Evolutionary conservation across 2,329 filamentous ascomycete genomes (phyloP).

Genomic region (Apiospora aurea): DNA sequence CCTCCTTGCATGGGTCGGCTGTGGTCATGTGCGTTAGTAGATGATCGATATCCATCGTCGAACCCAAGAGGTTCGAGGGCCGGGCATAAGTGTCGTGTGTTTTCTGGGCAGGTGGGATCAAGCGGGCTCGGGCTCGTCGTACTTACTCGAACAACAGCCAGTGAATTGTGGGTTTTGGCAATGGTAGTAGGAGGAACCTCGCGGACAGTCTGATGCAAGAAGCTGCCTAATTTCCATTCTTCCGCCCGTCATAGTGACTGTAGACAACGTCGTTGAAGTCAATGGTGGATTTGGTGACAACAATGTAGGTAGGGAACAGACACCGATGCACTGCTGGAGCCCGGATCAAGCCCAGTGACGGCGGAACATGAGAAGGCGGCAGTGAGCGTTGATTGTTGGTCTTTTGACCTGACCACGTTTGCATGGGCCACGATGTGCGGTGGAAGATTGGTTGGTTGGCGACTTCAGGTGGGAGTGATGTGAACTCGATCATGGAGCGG

Average conservation of each 20-base stretch:
- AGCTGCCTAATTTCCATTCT: neutral
- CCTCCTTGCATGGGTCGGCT: neutral
- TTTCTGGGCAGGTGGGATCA: neutral
- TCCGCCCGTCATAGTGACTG: neutral
- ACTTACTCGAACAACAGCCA: slow-evolving; percentile 9
- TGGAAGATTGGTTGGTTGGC: neutral
- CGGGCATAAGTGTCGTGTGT: neutral
- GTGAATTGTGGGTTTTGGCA: neutral
- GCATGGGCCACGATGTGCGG: neutral
- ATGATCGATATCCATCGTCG: neutral
- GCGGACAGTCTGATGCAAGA: neutral
- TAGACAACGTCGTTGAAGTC: neutral
- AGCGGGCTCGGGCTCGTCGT: neutral
- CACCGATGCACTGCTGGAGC: neutral
- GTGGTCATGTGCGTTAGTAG: neutral
- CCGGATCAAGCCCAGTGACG: neutral
- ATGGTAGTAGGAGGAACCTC: neutral
- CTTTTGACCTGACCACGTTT: neutral
- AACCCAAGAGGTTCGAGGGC: neutral
- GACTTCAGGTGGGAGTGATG: neutral
- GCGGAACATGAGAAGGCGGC: neutral
- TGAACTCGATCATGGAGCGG: neutral
- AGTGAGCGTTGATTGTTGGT: neutral
- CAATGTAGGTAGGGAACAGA: no score
- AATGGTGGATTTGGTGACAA: neutral